phyloP scores from a whole-genome alignment of 441 rosid genomes.

The Pelargonium cotyledonis region DNA sequence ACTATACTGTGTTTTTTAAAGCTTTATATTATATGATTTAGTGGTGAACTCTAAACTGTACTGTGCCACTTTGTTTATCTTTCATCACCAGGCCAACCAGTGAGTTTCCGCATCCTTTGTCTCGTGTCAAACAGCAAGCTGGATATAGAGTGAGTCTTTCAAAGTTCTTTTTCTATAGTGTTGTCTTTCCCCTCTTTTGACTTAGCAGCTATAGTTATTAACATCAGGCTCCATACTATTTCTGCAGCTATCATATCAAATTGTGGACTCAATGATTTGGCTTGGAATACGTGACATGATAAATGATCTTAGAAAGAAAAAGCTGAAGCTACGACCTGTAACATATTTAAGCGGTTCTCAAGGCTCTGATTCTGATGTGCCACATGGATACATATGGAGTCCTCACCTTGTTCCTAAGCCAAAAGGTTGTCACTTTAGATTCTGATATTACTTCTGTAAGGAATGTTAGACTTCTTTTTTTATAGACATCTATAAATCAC shows the following conservation, averaged over 20 bases:
- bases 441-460: conserved; percentile 6
- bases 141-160: conserved; percentile 76
- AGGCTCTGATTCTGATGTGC: conserved; percentile 74
- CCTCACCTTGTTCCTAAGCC: conserved; percentile 99
- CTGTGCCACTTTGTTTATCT: conserved; percentile 18
- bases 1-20: conserved; percentile 26
- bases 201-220: conserved; percentile 13
- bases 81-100: conserved; percentile 71
- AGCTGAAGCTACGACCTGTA: conserved; percentile 88
- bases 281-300: conserved; percentile 97
- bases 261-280: conserved; percentile 95
- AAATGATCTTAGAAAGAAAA: conserved; percentile 91
- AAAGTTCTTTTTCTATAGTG: conserved; percentile 9
- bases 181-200: neutral
- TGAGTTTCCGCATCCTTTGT: conserved; percentile 98
- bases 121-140: conserved; percentile 96
- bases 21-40: conserved; percentile 22
- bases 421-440: conserved; percentile 52
- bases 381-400: conserved; percentile 98
- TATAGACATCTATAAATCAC: neutral
- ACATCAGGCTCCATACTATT: conserved; percentile 12
- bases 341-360: conserved; percentile 98
- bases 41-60: conserved; percentile 27
- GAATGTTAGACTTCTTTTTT: neutral
- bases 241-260: conserved; percentile 90